Percentiles rank a stretch among this genome's conserved stretches.
phyloP scores from a whole-genome alignment of 2,329 filamentous ascomycete genomes.

The Botrytis squamosa region DNA sequence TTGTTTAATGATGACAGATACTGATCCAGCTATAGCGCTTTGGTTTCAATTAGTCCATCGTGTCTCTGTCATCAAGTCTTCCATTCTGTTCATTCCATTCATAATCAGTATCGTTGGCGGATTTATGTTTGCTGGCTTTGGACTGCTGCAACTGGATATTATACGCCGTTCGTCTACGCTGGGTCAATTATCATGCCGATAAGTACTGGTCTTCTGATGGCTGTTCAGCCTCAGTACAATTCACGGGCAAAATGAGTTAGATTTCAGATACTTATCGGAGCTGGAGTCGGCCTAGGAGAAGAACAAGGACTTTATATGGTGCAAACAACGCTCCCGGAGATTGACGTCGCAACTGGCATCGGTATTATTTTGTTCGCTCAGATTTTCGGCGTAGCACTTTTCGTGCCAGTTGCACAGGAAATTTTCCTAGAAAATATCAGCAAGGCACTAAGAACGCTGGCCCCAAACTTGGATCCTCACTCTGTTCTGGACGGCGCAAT shows the following conservation, averaged over 20 bases:
- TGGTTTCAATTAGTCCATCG: not conserved
- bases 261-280: constrained; percentile 32
- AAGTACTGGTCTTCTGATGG: constrained; percentile 43
- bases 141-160: constrained; percentile 30
- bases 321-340: constrained; percentile 33
- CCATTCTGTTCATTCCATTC: not conserved
- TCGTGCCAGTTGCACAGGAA: constrained; percentile 34
- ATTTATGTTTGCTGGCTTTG: constrained; percentile 29
- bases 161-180: constrained; percentile 44
- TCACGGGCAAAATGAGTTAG: constrained; percentile 40
- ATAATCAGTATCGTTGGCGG: not conserved
- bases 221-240: constrained; percentile 33
- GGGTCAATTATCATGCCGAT: constrained; percentile 33
- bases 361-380: constrained; percentile 34
- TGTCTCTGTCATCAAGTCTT: not conserved
- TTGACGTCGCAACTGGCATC: constrained; percentile 34
- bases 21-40: not conserved
- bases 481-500: not conserved
- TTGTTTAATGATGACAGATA: not conserved
- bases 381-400: constrained; percentile 32
- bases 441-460: not conserved
- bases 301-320: constrained; percentile 29
- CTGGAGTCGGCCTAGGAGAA: constrained; percentile 33
- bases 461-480: not conserved
- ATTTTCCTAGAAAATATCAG: constrained; percentile 27